phyloP scores from a whole-genome alignment of 2,329 filamentous ascomycete genomes.

The Monosporascus sp. region DNA sequence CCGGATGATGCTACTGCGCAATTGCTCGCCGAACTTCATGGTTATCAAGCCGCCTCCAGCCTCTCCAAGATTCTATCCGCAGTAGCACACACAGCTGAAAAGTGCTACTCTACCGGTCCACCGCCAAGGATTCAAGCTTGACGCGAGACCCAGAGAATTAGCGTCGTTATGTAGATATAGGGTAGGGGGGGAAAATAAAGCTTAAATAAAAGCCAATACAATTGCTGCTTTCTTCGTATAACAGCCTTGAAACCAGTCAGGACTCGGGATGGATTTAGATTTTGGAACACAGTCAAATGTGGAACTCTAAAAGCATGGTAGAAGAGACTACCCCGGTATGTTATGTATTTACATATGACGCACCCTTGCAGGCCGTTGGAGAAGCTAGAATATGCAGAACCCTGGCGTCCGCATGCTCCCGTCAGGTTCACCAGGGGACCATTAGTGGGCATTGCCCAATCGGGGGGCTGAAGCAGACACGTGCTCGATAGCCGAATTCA shows the following conservation, averaged over 20 bases:
- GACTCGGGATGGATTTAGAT: too few relatives aligned
- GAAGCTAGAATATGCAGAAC: background rate
- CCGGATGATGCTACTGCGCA: constrained; percentile 90
- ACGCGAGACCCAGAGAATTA: too few relatives aligned
- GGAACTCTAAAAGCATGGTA: background rate
- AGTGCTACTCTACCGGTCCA: background rate
- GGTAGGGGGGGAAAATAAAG: constrained; percentile 1
- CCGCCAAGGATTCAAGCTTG: too few relatives aligned
- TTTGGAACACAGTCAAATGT: too few relatives aligned
- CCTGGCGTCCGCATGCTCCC: background rate
- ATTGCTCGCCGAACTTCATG: constrained; percentile 93
- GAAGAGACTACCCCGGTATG: background rate
- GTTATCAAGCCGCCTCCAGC: constrained; percentile 48
- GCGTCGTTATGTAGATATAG: constrained; percentile 5
- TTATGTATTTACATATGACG: background rate
- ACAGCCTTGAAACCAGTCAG: too few relatives aligned
- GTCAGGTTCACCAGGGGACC: background rate
- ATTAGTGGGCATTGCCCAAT: background rate
- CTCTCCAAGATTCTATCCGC: constrained; percentile 2
- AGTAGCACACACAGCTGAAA: background rate
- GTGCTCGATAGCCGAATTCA: background rate
- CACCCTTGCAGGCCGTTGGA: background rate
- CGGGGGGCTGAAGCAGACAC: background rate
- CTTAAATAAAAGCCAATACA: too few relatives aligned
- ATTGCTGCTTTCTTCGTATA: too few relatives aligned